These are phyloP conservation scores for Zoysia matrella DNA, from an alignment of 202 grass and related monocot genomes.

Conservation along the genomic window DNA sequence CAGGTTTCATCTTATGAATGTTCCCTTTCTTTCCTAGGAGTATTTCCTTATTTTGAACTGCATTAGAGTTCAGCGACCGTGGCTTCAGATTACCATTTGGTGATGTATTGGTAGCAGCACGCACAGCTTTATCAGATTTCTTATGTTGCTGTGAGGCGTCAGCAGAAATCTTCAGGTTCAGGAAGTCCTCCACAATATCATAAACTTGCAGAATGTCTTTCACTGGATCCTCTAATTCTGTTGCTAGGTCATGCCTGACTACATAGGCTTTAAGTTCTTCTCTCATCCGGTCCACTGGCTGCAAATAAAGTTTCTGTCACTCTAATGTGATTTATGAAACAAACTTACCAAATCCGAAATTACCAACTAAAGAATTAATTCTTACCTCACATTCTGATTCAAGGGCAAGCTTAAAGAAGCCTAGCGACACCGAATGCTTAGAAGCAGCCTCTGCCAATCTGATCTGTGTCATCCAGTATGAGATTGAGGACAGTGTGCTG, in stretches of 20 bases:
- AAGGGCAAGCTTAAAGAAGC: background rate
- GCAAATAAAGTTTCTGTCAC: background rate
- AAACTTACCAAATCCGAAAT: constrained; percentile 12
- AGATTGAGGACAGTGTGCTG: constrained; percentile 79
- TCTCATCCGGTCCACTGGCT: constrained; percentile 86
- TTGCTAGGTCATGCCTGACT: constrained; percentile 58
- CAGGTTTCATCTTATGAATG: constrained; percentile 55
- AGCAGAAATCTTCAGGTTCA: constrained; percentile 69
- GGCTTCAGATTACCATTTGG: constrained; percentile 69
- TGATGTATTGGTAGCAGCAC: constrained; percentile 25
- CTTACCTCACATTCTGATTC: constrained; percentile 83
- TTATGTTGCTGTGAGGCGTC: constrained; percentile 45
- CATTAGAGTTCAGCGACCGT: constrained; percentile 63
- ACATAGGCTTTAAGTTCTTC: constrained; percentile 90
- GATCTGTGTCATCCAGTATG: constrained; percentile 96
- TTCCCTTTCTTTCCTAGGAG: constrained; percentile 44
- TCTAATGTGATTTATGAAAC: constrained; percentile 13
- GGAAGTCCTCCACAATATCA: constrained; percentile 75
- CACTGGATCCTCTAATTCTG: constrained; percentile 57
- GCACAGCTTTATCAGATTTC: constrained; percentile 57
- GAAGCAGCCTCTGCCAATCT: constrained; percentile 85
- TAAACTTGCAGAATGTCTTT: constrained; percentile 79
- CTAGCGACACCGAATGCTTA: constrained; percentile 43
- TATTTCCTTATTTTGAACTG: constrained; percentile 41
- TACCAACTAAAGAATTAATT: background rate